Evolutionary conservation across 1,139 yeast genomes (phyloP).

Genomic region (Zhuliangozyma blackwelliae): DNA sequence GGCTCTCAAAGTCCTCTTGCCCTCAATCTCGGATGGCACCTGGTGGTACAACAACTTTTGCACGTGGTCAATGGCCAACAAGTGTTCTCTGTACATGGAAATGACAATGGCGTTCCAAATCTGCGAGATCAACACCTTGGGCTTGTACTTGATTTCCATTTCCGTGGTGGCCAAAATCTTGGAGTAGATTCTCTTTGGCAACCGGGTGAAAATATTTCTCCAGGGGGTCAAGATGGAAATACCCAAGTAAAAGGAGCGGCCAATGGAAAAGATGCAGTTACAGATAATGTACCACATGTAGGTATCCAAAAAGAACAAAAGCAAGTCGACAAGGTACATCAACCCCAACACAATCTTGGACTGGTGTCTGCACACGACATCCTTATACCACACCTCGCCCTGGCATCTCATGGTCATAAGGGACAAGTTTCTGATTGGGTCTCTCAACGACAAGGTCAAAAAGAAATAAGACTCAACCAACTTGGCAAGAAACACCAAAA

Average conservation of each 20-base stretch:
- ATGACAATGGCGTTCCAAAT: conserved; percentile 98
- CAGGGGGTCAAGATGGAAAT: conserved; percentile 97
- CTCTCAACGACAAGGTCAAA: conserved; percentile 85
- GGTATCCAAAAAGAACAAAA: conserved; percentile 96
- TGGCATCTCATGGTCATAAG: conserved; percentile 48
- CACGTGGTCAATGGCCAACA: conserved; percentile 95
- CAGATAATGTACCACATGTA: conserved; percentile 97
- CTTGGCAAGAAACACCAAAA: conserved; percentile 83
- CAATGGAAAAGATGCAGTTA: conserved; percentile 93
- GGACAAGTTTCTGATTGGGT: conserved; percentile 75
- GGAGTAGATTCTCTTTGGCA: conserved; percentile 97
- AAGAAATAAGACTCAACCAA: conserved; percentile 88
- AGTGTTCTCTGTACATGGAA: conserved; percentile 97
- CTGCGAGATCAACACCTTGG: conserved; percentile 95
- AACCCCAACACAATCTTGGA: conserved; percentile 84
- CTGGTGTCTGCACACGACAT: conserved; percentile 73
- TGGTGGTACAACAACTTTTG: conserved; percentile 95
- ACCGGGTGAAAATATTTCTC: conserved; percentile 96
- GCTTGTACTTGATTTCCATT: conserved; percentile 98
- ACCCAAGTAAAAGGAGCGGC: conserved; percentile 97
- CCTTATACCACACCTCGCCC: conserved; percentile 90
- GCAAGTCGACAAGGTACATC: conserved; percentile 87
- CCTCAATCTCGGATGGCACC: conserved; percentile 96
- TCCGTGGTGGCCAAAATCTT: conserved; percentile 96
- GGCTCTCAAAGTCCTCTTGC: conserved; percentile 96